These are phyloP conservation scores for Trypanosoma scelopori DNA, from an alignment of 208 protist genomes.

Conservation along the genomic window DNA sequence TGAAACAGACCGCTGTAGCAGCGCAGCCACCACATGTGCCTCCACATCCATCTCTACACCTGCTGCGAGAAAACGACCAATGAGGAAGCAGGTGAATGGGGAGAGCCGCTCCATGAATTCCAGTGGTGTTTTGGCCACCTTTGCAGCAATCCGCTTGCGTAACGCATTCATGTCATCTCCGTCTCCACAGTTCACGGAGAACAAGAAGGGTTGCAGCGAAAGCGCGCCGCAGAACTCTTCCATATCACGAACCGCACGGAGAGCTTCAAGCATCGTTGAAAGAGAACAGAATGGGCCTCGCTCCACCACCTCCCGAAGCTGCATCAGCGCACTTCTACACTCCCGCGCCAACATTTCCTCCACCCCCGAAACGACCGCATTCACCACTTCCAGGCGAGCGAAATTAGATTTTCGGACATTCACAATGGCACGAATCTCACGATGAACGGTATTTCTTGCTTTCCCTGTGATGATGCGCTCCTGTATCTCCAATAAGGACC, in stretches of 20 bases:
- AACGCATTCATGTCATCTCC: neutral
- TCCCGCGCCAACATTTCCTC: neutral
- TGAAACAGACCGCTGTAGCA: neutral
- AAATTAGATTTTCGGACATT: conserved; percentile 2
- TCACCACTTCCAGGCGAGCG: neutral
- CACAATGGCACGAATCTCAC: conserved; percentile 5
- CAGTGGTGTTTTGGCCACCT: neutral
- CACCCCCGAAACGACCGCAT: neutral
- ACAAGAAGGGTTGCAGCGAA: neutral
- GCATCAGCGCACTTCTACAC: neutral
- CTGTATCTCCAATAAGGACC: neutral
- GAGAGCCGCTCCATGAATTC: neutral
- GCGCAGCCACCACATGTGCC: neutral
- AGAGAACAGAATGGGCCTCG: neutral
- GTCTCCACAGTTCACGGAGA: neutral
- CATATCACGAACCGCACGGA: neutral
- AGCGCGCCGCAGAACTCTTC: neutral
- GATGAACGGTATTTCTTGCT: neutral
- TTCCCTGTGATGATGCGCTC: neutral
- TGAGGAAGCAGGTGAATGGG: neutral
- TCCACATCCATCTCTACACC: neutral
- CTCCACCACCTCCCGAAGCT: neutral
- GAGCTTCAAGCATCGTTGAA: neutral
- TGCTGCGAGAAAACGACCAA: neutral
- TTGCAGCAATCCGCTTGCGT: neutral